phyloP scores from a whole-genome alignment of 1,139 yeast genomes.

The Magnusiomyces paraingens region DNA sequence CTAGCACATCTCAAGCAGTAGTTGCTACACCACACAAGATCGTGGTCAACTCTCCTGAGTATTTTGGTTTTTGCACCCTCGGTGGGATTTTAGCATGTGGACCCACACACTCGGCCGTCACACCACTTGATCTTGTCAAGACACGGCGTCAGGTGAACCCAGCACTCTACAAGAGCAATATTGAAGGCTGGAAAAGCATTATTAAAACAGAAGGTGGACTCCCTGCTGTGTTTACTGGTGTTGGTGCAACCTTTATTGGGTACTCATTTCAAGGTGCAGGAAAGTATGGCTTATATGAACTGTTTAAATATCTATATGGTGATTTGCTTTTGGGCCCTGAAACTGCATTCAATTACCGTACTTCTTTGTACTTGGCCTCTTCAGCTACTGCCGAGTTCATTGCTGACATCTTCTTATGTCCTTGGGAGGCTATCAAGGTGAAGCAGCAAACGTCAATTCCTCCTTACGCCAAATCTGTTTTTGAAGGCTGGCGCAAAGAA shows the following conservation, averaged over 20 bases:
- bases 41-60: constrained; percentile 48
- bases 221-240: constrained; percentile 61
- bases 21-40: constrained; percentile 27
- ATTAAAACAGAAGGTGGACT: constrained; percentile 51
- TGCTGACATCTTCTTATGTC: constrained; percentile 76
- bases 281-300: constrained; percentile 78
- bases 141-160: constrained; percentile 73
- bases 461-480: constrained; percentile 43
- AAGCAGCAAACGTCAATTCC: constrained; percentile 76
- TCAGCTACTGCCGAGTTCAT: constrained; percentile 79
- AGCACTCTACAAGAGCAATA: constrained; percentile 51
- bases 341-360: constrained; percentile 48
- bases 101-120: constrained; percentile 72
- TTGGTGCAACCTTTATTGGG: constrained; percentile 77
- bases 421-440: constrained; percentile 78
- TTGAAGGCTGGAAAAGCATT: constrained; percentile 61
- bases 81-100: constrained; percentile 83
- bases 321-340: constrained; percentile 50
- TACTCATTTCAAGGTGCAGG: constrained; percentile 84
- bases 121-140: constrained; percentile 74
- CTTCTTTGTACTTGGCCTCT: constrained; percentile 62
- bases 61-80: constrained; percentile 60
- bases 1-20: too few relatives aligned
- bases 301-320: constrained; percentile 60
- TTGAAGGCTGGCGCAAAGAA: constrained; percentile 55